Base-by-base conservation (phyloP, 202 grass and related monocot species). In the Saccharum hybrid region DNA sequence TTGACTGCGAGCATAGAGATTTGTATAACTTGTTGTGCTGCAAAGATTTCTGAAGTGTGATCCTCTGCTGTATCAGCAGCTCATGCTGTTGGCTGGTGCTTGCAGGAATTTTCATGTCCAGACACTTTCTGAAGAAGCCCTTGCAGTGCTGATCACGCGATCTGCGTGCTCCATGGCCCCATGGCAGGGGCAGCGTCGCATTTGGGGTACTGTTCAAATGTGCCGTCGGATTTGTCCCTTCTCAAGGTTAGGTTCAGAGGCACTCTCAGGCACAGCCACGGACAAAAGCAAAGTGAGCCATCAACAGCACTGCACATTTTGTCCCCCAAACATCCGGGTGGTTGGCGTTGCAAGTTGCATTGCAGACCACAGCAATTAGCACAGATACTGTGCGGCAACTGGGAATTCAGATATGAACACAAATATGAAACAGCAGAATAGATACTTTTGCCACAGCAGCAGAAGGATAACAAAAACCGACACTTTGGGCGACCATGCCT, bases 1-100 rank as follows among this genome's bases (percentile, higher is more conserved):
- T 79, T 68, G 78, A 30, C 41, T 83, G 43, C 2, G 42, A 56
- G 12, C 71, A 76, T 22, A 36, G 2, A 78, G 28, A 31, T 74
- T 66, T 73, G 6, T 6, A 8, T 8, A 34, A 0, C 12, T 66
- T 56, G 65, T 5, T 9, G 12, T 26, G 34, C 66, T 41, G 72
- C 26, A 15, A 81, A 81, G 66, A 78, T 83, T 57, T 77, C 14
- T 18, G 18, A 4, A 43, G 4, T 10, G 12, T 43, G 57, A 63
- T 77, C 57, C n/a, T 43, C 57, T 28, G 12, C 7, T 30, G 65
- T 70, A 57, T 40, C 65, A 28, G 16, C 21, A 8, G 28, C 30
- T 79, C 34, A 22, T 63, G 12, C 48, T 45, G n/a, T 13, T 28
- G n/a, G 54, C 7, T 57, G 6, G 46, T 54, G 63, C 64, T 45